These are phyloP conservation scores for Peziza echinospora DNA, from an alignment of 495 filamentous ascomycete species.

Conservation along the genomic window DNA sequence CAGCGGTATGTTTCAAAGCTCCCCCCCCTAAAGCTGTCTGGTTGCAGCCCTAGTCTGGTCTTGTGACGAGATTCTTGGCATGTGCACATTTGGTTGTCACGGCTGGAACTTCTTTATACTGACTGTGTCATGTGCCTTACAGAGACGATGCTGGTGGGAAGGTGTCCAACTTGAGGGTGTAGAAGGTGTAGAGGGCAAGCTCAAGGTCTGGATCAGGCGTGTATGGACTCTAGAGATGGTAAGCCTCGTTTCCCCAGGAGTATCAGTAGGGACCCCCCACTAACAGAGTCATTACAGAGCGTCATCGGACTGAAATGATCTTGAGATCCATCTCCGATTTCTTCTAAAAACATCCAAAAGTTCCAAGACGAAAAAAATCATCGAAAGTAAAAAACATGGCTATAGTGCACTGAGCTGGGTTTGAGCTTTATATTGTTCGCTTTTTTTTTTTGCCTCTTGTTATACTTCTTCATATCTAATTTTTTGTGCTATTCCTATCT, in stretches of 20 bases:
- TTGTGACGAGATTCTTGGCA: too few relatives aligned
- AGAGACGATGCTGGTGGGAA: conserved; percentile 93
- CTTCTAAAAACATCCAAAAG: background rate
- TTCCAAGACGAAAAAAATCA: conserved; percentile 1
- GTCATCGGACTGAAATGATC: conserved; percentile 68
- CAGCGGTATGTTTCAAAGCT: conserved; percentile 34
- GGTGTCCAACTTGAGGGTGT: conserved; percentile 80
- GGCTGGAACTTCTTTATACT: too few relatives aligned
- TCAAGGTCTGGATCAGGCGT: conserved; percentile 94
- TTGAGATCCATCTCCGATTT: background rate
- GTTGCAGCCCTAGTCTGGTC: too few relatives aligned
- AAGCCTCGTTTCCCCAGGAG: conserved; percentile 12
- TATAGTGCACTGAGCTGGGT: too few relatives aligned
- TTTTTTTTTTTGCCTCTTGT: conserved; percentile 4
- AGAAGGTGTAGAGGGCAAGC: conserved; percentile 70
- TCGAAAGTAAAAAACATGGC: conserved; percentile 1
- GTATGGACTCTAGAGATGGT: conserved; percentile 99
- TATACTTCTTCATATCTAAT: conserved; percentile 9
- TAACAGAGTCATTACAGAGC: conserved; percentile 29
- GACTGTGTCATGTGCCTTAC: conserved; percentile 1
- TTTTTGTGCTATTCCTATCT: conserved; percentile 10
- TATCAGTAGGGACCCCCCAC: background rate
- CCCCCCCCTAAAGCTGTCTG: too few relatives aligned
- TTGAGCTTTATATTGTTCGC: too few relatives aligned
- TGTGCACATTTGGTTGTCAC: too few relatives aligned